phyloP scores from a whole-genome alignment of 768 basidiomycete species.

The Piloderma croceum region DNA sequence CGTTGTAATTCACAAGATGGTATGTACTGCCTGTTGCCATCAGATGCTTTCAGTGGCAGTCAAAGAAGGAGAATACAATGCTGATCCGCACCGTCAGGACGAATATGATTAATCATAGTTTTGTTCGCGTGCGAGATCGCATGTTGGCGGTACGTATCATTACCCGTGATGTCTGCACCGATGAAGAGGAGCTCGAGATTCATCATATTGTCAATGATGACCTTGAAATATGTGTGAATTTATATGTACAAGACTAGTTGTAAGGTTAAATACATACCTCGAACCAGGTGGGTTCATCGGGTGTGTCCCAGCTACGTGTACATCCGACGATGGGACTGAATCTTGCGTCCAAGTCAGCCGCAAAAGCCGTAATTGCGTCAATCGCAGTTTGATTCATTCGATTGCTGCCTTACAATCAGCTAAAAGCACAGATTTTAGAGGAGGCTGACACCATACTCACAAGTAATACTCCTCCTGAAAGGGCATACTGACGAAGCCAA shows the following conservation, averaged over 20 bases:
- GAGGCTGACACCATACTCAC: slow-evolving; percentile 32
- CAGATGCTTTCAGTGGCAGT: no score
- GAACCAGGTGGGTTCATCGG: slow-evolving; percentile 54
- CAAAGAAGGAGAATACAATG: no score
- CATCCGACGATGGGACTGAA: slow-evolving; percentile 59
- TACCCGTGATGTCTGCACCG: slow-evolving; percentile 41
- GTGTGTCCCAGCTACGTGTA: slow-evolving; percentile 60
- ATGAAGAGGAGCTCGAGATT: slow-evolving; percentile 45
- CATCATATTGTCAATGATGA: slow-evolving; percentile 81
- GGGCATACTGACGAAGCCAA: slow-evolving; percentile 67
- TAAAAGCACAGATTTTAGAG: background rate
- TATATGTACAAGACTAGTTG: background rate
- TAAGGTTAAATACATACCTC: slow-evolving; percentile 29
- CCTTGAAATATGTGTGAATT: slow-evolving; percentile 27
- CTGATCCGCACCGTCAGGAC: slow-evolving; percentile 46
- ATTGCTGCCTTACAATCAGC: slow-evolving; percentile 36
- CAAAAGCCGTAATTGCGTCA: slow-evolving; percentile 52
- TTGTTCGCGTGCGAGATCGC: slow-evolving; percentile 62
- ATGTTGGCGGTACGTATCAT: slow-evolving; percentile 52
- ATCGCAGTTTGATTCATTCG: slow-evolving; percentile 52
- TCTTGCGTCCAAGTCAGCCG: slow-evolving; percentile 47
- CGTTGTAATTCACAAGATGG: slow-evolving; percentile 65
- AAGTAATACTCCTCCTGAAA: slow-evolving; percentile 56
- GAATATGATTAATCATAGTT: slow-evolving; percentile 62
- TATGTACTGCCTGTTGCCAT: slow-evolving; percentile 39